Conservation (phyloP, 371 early-diverging fungal genomes). For the Syncephalastrum sp. region DNA sequence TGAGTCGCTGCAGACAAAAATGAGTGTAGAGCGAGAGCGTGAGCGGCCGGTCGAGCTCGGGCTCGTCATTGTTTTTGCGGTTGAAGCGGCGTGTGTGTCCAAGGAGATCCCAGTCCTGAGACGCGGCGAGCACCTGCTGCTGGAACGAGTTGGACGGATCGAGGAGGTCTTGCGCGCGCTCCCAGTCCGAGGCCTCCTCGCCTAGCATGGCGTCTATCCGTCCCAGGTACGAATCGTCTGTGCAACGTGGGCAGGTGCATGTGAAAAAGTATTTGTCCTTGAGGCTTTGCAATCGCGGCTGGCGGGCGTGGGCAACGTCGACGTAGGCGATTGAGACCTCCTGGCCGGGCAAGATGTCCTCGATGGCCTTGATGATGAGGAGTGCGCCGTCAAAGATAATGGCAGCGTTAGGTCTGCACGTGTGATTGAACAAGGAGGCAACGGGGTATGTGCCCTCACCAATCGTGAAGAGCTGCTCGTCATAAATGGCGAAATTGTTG, state of each 20-base stretch:
- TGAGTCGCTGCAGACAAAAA: constrained; percentile 24
- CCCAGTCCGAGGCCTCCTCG: constrained; percentile 38
- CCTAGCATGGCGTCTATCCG: constrained; percentile 37
- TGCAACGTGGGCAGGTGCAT: constrained; percentile 75
- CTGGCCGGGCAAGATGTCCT: constrained; percentile 59
- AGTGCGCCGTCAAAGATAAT: constrained; percentile 57
- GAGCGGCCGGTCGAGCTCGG: constrained; percentile 21
- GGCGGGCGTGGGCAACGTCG: constrained; percentile 64
- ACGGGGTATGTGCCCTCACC: constrained; percentile 81
- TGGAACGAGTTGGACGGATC: constrained; percentile 1
- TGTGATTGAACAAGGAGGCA: constrained; percentile 83
- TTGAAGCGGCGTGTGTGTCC: constrained; percentile 27
- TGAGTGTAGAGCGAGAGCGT: constrained; percentile 28
- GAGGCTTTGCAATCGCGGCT: constrained; percentile 54
- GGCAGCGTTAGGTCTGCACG: constrained; percentile 80
- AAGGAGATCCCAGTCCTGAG: constrained; percentile 35
- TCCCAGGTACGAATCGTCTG: constrained; percentile 23
- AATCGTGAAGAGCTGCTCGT: constrained; percentile 62
- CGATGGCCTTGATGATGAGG: constrained; percentile 61
- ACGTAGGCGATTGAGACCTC: constrained; percentile 82
- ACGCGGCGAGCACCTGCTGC: constrained; percentile 15
- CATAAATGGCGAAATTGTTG: constrained; percentile 76
- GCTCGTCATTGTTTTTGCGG: constrained; percentile 23
- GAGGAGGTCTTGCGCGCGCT: constrained; percentile 27
- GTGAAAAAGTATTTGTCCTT: constrained; percentile 71